Evolutionary conservation across 2,329 filamentous ascomycete genomes (phyloP).

Genomic region (Pestalotiopsis fici): DNA sequence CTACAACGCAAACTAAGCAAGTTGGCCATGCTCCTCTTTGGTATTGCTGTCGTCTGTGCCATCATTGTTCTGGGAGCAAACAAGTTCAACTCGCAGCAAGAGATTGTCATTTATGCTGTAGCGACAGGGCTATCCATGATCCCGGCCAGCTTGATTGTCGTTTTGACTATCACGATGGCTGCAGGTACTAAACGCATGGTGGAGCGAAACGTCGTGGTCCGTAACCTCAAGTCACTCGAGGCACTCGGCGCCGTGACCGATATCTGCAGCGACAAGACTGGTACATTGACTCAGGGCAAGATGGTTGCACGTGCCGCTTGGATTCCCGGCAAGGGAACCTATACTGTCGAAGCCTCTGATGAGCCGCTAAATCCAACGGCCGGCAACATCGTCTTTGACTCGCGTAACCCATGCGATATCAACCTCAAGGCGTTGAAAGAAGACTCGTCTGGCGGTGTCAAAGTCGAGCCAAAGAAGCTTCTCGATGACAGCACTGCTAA

Average conservation of each 20-base stretch:
- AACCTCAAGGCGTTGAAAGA: conserved; percentile 13
- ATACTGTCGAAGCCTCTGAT: conserved; percentile 54
- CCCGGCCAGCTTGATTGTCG: conserved; percentile 62
- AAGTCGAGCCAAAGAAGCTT: not conserved
- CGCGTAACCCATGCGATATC: conserved; percentile 30
- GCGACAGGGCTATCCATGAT: conserved; percentile 62
- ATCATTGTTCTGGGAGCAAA: conserved; percentile 71
- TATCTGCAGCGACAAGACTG: conserved; percentile 57
- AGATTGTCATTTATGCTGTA: conserved; percentile 66
- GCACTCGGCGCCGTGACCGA: conserved; percentile 63
- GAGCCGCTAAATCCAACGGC: conserved; percentile 58
- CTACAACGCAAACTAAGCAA: conserved; percentile 70
- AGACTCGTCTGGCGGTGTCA: conserved; percentile 17
- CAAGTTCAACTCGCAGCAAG: conserved; percentile 49
- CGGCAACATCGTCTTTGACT: conserved; percentile 45
- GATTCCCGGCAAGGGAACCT: conserved; percentile 59
- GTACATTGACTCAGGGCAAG: conserved; percentile 63
- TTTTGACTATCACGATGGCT: conserved; percentile 66
- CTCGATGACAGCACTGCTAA: conserved; percentile 40
- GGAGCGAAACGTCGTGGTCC: conserved; percentile 57
- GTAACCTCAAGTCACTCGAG: conserved; percentile 58
- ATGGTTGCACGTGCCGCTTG: conserved; percentile 65
- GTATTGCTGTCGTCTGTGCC: conserved; percentile 66
- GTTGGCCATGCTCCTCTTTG: conserved; percentile 67
- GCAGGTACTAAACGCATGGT: conserved; percentile 61